Base-by-base conservation (phyloP, 1,284 basidiomycete species). In the Amylostereum areolatum region DNA sequence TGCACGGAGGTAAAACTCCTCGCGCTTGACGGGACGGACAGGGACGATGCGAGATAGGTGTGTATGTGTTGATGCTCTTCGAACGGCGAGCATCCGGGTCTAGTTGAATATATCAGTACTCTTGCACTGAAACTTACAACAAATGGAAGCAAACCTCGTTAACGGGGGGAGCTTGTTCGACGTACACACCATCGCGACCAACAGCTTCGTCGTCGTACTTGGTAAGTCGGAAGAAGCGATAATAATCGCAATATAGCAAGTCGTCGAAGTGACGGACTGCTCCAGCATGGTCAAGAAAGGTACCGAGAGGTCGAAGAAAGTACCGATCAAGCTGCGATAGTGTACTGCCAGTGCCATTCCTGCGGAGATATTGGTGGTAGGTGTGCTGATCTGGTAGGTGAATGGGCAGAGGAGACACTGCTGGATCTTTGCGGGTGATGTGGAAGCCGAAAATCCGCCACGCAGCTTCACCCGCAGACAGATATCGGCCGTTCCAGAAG, bases 391-490 rank as follows among this genome's bases (percentile, higher is more conserved):
- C 36, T 5, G 46, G 53, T 2, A 66, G 54, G 51, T 70, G 69
- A 35, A 72, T 54, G n/a, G 61, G 61, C 4, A 70, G 54, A 0
- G 56, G 10, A 1, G 59, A 59, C 1, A 72, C 66, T 7, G 55
- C 52, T 31, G 69, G 70, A 1, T 60, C 49, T 48, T 69, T 69
- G 6, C 51, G 46, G 0, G 62, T 61, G 30, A 70, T 57, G 30
- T 62, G 54, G 52, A 60, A 70, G 0, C 65, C 64, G 0, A 70
- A 43, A 10, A 69, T 67, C 2, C 65, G 56, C 69, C 69, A 71
- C 0, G 59, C 53, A 0, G 65, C 66, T 53, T 72, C 69, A 0
- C 56, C 55, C 1, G 64, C 60, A 8, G 65, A 66, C 0, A 71
- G 53, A 52, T 70, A 70, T 1, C 62, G 59, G 0, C 52, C 67